Evolutionary conservation across 192 early-diverging fungal species (phyloP).

Genomic region (Coemansia sp.): DNA sequence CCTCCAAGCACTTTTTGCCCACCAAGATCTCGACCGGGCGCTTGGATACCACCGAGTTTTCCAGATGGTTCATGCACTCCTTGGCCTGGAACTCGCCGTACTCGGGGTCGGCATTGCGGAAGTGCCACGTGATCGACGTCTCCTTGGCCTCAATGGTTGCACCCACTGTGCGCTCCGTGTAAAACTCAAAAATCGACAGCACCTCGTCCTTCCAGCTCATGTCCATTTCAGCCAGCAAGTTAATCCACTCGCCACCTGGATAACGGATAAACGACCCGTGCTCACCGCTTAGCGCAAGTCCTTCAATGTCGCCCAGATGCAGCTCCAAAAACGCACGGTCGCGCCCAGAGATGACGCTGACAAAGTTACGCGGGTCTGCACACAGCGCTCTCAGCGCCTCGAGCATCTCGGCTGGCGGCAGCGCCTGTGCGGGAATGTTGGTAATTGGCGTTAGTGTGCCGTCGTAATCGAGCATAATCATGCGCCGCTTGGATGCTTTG

Average conservation of each 20-base stretch:
- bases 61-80: conserved; percentile 94
- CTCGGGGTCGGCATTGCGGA: conserved; percentile 88
- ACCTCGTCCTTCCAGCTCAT: conserved; percentile 95
- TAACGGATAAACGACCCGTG: conserved; percentile 93
- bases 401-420: conserved; percentile 82
- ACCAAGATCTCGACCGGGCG: conserved; percentile 90
- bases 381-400: conserved; percentile 64
- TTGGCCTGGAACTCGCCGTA: conserved; percentile 96
- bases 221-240: conserved; percentile 69
- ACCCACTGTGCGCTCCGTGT: conserved; percentile 91
- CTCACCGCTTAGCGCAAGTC: conserved; percentile 86
- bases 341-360: conserved; percentile 91
- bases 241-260: conserved; percentile 75
- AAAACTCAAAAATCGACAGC: conserved; percentile 89
- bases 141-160: conserved; percentile 92
- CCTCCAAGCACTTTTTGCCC: conserved; percentile 96
- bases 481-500: conserved; percentile 60
- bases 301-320: conserved; percentile 75
- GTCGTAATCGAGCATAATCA: conserved; percentile 96
- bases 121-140: conserved; percentile 95
- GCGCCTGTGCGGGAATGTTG: conserved; percentile 76
- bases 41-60: conserved; percentile 88
- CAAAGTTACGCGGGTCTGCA: conserved; percentile 75
- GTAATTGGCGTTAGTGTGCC: conserved; percentile 92
- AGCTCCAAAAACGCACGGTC: conserved; percentile 80